A percentile compares a stretch with the other conserved stretches of the same genome.
phyloP scores from a whole-genome alignment of 1,284 basidiomycete species.

The Cystobasidium slooffiae region DNA sequence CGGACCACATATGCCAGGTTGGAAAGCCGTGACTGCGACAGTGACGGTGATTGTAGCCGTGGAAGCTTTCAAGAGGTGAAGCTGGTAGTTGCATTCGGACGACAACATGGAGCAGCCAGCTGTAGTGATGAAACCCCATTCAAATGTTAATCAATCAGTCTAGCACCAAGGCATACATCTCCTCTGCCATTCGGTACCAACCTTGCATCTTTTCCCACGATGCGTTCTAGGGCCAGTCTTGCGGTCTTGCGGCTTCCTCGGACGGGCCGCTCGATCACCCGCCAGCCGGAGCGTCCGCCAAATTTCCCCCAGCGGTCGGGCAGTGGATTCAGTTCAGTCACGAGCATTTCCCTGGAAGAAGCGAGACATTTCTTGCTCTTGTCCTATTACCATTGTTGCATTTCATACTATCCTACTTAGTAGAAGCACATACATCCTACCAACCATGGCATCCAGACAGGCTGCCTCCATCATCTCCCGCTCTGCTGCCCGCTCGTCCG shows the following conservation, averaged over 20 bases:
- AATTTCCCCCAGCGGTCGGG: constrained; percentile 1
- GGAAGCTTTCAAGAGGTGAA: constrained; percentile 2
- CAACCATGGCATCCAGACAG: constrained; percentile 38
- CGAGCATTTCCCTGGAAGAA: too few species aligned
- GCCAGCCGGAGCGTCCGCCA: not conserved
- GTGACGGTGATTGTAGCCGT: not conserved
- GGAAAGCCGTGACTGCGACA: too few species aligned
- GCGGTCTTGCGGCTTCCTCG: not conserved
- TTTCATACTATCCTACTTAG: too few species aligned
- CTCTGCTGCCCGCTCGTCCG: constrained; percentile 17
- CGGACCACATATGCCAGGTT: too few species aligned
- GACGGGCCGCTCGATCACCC: constrained; percentile 18
- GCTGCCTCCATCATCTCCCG: constrained; percentile 31
- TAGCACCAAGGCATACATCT: too few species aligned
- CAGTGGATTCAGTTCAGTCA: not conserved
- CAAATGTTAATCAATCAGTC: too few species aligned
- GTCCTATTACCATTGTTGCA: not conserved
- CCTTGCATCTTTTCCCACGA: not conserved
- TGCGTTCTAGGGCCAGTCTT: too few species aligned
- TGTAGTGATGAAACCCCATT: too few species aligned
- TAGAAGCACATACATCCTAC: not conserved
- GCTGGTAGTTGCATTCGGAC: too few species aligned
- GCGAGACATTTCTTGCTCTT: not conserved
- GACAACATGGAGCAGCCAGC: too few species aligned
- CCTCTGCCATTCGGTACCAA: too few species aligned